Conservation (phyloP, 768 basidiomycete species). For the Kwoniella mangroviensis region DNA sequence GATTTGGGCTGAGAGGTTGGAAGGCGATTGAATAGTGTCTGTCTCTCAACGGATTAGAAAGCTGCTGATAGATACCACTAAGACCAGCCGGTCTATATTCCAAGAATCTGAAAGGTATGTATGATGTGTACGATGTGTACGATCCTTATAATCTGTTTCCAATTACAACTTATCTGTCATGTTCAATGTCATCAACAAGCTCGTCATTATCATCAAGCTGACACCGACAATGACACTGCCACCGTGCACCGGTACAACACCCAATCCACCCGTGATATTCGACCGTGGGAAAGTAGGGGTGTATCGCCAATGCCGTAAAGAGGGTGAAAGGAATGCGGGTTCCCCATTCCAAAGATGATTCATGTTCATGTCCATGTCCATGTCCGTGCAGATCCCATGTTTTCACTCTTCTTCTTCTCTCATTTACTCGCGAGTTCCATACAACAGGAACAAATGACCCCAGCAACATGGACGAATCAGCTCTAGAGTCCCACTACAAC, state of each 20-base stretch:
- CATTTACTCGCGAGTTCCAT: neutral
- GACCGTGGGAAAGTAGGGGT: slow-evolving; percentile 19
- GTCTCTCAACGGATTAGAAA: too few species aligned
- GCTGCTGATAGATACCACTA: too few species aligned
- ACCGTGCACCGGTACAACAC: slow-evolving; percentile 8
- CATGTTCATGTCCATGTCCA: neutral
- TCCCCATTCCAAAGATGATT: neutral
- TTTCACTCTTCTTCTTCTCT: neutral
- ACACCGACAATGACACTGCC: neutral
- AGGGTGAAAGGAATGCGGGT: slow-evolving; percentile 5
- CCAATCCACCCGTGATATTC: too few species aligned
- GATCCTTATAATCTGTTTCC: too few species aligned
- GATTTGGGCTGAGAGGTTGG: neutral
- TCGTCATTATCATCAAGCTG: neutral
- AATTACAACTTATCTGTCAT: neutral
- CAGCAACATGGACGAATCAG: slow-evolving; percentile 3
- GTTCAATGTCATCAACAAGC: neutral
- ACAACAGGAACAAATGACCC: neutral
- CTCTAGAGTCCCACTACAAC: neutral
- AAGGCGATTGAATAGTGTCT: too few species aligned
- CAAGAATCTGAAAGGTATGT: neutral
- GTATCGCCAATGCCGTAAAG: neutral
- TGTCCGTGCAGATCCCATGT: neutral
- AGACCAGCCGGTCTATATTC: too few species aligned
- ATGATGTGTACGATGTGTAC: neutral